A percentile compares a stretch with the other conserved stretches of the same genome.
phyloP scores from a whole-genome alignment of 176 grass and related monocot species.

The Triticum timopheevii region DNA sequence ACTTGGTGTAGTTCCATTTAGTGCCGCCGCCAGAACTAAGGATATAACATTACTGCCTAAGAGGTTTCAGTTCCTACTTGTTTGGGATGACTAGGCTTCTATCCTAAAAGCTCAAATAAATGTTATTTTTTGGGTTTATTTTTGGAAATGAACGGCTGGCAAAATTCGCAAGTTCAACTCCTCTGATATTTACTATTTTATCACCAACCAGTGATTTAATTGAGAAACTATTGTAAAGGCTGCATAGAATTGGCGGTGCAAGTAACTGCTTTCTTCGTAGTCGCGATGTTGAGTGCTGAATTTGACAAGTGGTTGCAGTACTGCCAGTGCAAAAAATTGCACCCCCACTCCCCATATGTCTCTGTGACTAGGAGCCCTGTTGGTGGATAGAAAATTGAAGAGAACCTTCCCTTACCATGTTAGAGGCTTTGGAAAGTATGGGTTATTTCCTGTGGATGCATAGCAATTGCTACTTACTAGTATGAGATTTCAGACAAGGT shows the following conservation, averaged over 20 bases:
- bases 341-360: neutral
- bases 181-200: neutral
- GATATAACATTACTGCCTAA: neutral
- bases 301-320: neutral
- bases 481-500: neutral
- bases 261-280: neutral
- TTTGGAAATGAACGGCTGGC: neutral
- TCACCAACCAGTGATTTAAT: neutral
- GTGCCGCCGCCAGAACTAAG: neutral
- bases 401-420: neutral
- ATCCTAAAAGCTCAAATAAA: neutral
- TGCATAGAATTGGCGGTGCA: neutral
- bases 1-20: neutral
- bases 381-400: constrained; percentile 15
- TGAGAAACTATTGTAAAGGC: neutral
- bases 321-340: neutral
- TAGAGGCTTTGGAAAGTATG: neutral
- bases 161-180: neutral
- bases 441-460: neutral
- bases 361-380: neutral
- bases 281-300: neutral
- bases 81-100: neutral
- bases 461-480: neutral
- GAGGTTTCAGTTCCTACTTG: neutral
- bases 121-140: neutral